phyloP scores from a whole-genome alignment of 2,329 filamentous ascomycete species.

The Colletotrichum somersetense region DNA sequence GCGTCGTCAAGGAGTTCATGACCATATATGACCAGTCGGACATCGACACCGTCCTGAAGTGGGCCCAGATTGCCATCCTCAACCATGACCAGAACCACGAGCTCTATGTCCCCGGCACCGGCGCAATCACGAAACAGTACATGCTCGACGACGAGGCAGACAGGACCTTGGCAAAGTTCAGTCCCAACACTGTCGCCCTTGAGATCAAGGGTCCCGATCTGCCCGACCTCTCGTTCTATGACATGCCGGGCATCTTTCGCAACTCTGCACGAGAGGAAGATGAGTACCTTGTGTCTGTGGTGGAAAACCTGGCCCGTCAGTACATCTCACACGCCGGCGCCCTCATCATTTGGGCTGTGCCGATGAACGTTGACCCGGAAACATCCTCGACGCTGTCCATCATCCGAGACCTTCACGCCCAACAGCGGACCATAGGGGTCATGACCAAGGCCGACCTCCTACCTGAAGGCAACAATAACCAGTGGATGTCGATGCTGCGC shows the following conservation, averaged over 20 bases:
- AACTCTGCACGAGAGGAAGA: conserved; percentile 74
- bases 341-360: conserved; percentile 81
- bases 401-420: conserved; percentile 69
- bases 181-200: conserved; percentile 83
- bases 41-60: conserved; percentile 76
- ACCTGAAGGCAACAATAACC: conserved; percentile 63
- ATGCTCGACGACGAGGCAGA: conserved; percentile 53
- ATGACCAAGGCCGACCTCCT: conserved; percentile 88
- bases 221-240: conserved; percentile 84
- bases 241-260: conserved; percentile 85
- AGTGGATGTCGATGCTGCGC: conserved; percentile 74
- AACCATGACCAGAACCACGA: conserved; percentile 71
- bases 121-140: conserved; percentile 54
- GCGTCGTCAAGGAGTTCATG: conserved; percentile 70
- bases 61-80: conserved; percentile 82
- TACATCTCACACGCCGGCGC: conserved; percentile 79
- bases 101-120: conserved; percentile 66
- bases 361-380: conserved; percentile 83
- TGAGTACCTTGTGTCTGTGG: conserved; percentile 77
- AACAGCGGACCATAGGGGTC: conserved; percentile 76
- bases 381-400: conserved; percentile 79
- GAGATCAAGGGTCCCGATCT: conserved; percentile 79
- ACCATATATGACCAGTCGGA: conserved; percentile 70
- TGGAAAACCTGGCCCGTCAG: conserved; percentile 75
- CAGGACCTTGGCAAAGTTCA: conserved; percentile 74